A percentile compares a stretch with the other conserved stretches of the same genome.
Evolutionary conservation across 2,329 filamentous ascomycete genomes (phyloP).

Genomic region (Pseudopithomyces maydicus): DNA sequence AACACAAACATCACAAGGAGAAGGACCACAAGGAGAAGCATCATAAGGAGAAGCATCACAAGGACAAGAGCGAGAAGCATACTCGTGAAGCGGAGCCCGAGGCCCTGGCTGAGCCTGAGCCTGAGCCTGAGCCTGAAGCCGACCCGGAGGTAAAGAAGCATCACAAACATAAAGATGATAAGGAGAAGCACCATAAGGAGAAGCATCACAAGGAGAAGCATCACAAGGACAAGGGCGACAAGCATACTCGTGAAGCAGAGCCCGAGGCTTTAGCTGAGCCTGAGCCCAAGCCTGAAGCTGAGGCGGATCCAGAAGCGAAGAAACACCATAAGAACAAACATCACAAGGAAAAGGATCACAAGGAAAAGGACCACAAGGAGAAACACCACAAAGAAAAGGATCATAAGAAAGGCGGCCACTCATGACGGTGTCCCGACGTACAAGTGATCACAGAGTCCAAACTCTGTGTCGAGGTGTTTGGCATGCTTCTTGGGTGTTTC

Average conservation of each 20-base stretch:
- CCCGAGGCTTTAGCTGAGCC: not conserved
- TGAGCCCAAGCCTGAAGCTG: not conserved
- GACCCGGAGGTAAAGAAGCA: not conserved
- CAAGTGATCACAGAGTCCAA: not conserved
- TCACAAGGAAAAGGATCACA: not conserved
- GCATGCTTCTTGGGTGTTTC: no score
- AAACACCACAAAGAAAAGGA: not conserved
- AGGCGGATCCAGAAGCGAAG: not conserved
- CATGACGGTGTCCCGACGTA: not conserved
- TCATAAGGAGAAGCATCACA: not conserved
- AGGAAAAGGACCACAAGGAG: not conserved
- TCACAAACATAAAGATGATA: not conserved
- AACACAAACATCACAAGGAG: not conserved
- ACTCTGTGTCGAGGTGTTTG: not conserved
- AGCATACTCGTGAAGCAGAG: not conserved
- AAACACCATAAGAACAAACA: not conserved
- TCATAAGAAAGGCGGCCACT: not conserved
- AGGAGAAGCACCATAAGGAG: not conserved
- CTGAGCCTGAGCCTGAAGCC: not conserved
- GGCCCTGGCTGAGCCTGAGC: not conserved
- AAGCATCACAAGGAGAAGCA: not conserved
- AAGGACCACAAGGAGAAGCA: not conserved
- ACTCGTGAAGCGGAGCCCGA: not conserved
- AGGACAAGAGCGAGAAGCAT: not conserved
- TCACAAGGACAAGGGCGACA: not conserved